These are phyloP conservation scores for Daldinia concentrica DNA, from an alignment of 495 filamentous ascomycete genomes.

Conservation along the genomic window DNA sequence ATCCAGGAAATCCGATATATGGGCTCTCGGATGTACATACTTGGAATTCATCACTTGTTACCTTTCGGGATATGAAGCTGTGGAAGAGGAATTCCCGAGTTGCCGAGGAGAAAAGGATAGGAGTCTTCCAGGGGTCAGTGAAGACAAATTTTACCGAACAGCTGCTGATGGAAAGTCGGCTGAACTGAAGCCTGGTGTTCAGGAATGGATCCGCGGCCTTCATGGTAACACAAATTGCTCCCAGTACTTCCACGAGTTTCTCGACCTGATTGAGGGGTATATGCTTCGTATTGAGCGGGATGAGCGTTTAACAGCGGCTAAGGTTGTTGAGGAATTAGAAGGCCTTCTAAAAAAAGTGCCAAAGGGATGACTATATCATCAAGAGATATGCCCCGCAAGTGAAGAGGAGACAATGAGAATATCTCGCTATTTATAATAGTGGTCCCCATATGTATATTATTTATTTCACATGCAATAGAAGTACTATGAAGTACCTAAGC, in stretches of 20 bases:
- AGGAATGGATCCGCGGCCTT: slow-evolving; percentile 10
- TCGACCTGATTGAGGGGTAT: slow-evolving; percentile 2
- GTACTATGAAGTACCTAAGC: too few relatives aligned
- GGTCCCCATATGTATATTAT: neutral
- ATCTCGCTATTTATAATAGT: neutral
- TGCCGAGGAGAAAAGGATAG: slow-evolving; percentile 10
- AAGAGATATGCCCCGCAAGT: neutral
- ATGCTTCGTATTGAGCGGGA: slow-evolving; percentile 17
- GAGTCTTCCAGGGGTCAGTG: neutral
- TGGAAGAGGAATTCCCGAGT: slow-evolving; percentile 20
- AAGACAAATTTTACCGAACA: slow-evolving; percentile 24
- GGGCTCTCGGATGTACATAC: slow-evolving; percentile 32
- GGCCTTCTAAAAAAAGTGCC: neutral
- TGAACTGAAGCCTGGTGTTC: slow-evolving; percentile 11
- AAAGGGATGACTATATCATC: neutral
- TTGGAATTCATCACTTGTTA: slow-evolving; percentile 29
- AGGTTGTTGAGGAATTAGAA: slow-evolving; percentile 1
- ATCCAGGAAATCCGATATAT: slow-evolving; percentile 31
- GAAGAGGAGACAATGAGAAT: neutral
- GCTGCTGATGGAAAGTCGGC: neutral
- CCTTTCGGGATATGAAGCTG: slow-evolving; percentile 8
- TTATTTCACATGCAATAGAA: too few relatives aligned
- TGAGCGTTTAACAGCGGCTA: slow-evolving; percentile 5
- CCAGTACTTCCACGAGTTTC: slow-evolving; percentile 3
- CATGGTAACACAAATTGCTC: slow-evolving; percentile 7